These are phyloP conservation scores for Microthyrium microscopicum DNA, from an alignment of 2,329 filamentous ascomycete genomes.

Conservation along the genomic window DNA sequence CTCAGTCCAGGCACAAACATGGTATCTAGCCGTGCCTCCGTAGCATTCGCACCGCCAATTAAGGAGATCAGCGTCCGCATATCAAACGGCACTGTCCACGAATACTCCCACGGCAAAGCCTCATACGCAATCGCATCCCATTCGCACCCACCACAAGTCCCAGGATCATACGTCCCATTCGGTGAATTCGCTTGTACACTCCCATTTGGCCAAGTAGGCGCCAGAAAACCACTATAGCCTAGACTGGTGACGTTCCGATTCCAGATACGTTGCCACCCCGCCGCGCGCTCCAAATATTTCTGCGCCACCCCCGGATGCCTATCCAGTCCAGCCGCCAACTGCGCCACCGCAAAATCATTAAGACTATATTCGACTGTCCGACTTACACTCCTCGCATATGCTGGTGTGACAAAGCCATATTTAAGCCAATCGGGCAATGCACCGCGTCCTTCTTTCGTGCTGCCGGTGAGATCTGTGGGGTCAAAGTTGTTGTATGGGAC, in stretches of 20 bases:
- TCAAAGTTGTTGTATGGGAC: conserved; percentile 43
- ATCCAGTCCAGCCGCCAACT: conserved; percentile 43
- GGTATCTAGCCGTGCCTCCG: conserved; percentile 41
- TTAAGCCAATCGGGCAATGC: conserved; percentile 52
- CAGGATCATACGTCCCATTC: no score
- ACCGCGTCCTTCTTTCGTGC: conserved; percentile 50
- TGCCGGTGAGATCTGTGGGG: conserved; percentile 38
- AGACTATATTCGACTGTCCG: conserved; percentile 50
- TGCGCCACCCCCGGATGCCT: conserved; percentile 29
- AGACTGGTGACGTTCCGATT: conserved; percentile 40
- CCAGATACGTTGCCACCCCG: conserved; percentile 59
- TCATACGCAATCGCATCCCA: conserved; percentile 47
- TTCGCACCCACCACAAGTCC: conserved; percentile 46
- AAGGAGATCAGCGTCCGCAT: conserved; percentile 36
- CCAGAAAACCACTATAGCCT: conserved; percentile 48
- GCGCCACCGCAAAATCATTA: conserved; percentile 52
- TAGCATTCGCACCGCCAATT: conserved; percentile 37
- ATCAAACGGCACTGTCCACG: conserved; percentile 53
- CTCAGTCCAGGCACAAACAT: conserved; percentile 40
- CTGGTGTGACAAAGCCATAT: conserved; percentile 49
- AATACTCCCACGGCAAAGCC: conserved; percentile 47
- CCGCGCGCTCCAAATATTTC: conserved; percentile 45
- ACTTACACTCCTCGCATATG: conserved; percentile 41
- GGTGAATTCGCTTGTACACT: conserved; percentile 31
- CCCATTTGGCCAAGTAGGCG: conserved; percentile 37